Conservation (phyloP, 805 yeast species). For the Cyberlindnera xylosilytica region DNA sequence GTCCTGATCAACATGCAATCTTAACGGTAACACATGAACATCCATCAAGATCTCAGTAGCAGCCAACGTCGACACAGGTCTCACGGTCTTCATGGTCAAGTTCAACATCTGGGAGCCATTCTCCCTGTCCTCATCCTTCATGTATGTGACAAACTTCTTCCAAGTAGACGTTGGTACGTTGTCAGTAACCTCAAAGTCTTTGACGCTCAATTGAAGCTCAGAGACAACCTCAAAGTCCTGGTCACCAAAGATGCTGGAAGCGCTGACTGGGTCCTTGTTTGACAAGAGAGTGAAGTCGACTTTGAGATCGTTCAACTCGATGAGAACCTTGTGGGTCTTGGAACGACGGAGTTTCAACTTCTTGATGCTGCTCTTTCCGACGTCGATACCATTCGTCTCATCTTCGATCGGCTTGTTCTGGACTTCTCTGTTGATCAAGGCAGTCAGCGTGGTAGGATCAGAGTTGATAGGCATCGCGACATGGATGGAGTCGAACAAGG, state of each 20-base stretch:
- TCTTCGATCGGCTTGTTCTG: conserved; percentile 25
- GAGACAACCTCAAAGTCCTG: conserved; percentile 45
- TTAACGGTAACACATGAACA: conserved; percentile 62
- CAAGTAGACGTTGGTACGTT: conserved; percentile 86
- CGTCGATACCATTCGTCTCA: conserved; percentile 21
- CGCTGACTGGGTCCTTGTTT: conserved; percentile 42
- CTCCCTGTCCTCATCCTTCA: conserved; percentile 68
- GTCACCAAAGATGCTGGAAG: conserved; percentile 12
- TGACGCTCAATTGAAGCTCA: conserved; percentile 45
- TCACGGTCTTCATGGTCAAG: conserved; percentile 50
- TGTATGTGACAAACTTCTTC: conserved; percentile 75
- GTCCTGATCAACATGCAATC: conserved; percentile 90
- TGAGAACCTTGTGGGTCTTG: conserved; percentile 49
- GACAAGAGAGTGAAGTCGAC: conserved; percentile 43
- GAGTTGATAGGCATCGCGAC: conserved; percentile 51
- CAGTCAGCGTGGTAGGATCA: conserved; percentile 45
- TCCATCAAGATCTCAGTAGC: conserved; percentile 63
- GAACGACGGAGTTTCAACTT: conserved; percentile 67
- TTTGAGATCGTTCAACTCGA: conserved; percentile 54
- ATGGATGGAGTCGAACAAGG: conserved; percentile 76
- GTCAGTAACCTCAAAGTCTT: conserved; percentile 62
- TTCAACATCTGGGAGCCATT: conserved; percentile 61
- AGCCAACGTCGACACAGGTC: conserved; percentile 63
- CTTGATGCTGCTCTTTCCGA: conserved; percentile 29
- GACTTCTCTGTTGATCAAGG: conserved; percentile 50